Base-by-base conservation (phyloP, 352 stramenopile genomes). In the Elongisporangium prolatum region DNA sequence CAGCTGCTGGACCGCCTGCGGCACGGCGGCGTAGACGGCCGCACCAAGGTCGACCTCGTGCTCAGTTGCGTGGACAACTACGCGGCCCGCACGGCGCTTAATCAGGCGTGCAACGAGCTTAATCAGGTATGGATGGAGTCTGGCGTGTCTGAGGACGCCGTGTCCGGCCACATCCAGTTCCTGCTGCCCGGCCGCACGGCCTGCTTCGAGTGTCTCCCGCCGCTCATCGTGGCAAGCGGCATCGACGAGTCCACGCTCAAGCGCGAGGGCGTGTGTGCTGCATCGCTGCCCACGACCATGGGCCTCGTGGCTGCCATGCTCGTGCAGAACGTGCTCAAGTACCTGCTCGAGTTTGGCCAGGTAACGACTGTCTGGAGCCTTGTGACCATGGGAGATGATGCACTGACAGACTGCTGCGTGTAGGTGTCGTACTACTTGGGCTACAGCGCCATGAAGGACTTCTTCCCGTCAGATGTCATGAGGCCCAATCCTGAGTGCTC, bases 61-160 rank as follows among this genome's bases (percentile, higher is more conserved):
- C 74, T 97, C 20, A 92, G 80, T 59, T 97, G 88, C 59, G 88
- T 97, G 38, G 88, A 97, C 77, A 97, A 97, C 65, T 97, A 95
- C 60, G 84, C 84, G 10, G 88, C 88, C 0, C 80, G 88, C 11
- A 94, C 87, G 57, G 75, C 87, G 14, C 75, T 97, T 50, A 97
- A 97, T 61, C 79, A 93, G 60, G 87, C 86, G 48, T 96, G 88
- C 61, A 95, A 91, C 51, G 85, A 95, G 65, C 71, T 91, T 18
- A 86, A 92, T 57, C 81, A 91, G 59, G 69, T 71, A 21, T 97
- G 88, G 88, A 95, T 97, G 86, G 88, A 97, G 69, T 94, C 82
- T 53, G 88, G 88, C 5, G 88, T 97, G 53, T 93, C 83, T n/a
- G 88, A 97, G 56, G 86, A 96, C 59, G 88, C 88, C 4, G 81